These are phyloP conservation scores for Chaetomium globosum DNA, from an alignment of 2,329 filamentous ascomycete genomes.

Conservation along the genomic window DNA sequence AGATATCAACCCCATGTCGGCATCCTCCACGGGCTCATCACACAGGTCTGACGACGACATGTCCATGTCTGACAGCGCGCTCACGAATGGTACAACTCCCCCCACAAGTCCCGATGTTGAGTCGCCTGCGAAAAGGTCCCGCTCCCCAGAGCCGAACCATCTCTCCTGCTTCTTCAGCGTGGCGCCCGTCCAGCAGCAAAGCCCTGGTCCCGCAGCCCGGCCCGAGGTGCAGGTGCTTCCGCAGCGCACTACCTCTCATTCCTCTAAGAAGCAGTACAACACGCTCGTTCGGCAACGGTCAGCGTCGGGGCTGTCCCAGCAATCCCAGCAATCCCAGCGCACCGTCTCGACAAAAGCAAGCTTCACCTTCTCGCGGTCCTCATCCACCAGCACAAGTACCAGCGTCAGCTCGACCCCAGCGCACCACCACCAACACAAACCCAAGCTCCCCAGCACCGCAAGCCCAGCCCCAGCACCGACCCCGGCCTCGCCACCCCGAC, in stretches of 20 bases:
- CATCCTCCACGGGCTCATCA: conserved; percentile 53
- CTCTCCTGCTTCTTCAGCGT: conserved; percentile 67
- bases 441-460: conserved; percentile 37
- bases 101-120: conserved; percentile 69
- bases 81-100: conserved; percentile 60
- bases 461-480: conserved; percentile 14
- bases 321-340: conserved; percentile 56
- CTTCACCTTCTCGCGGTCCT: conserved; percentile 59
- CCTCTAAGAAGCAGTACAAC: conserved; percentile 82
- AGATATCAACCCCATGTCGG: conserved; percentile 63
- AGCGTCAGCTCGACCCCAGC: conserved; percentile 45
- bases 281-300: conserved; percentile 57
- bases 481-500: conserved; percentile 1
- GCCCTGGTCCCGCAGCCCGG: conserved; percentile 43
- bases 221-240: conserved; percentile 69
- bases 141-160: conserved; percentile 66
- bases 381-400: conserved; percentile 56
- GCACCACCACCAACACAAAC: conserved; percentile 34
- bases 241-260: conserved; percentile 79
- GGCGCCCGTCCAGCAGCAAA: conserved; percentile 49
- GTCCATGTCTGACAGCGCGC: conserved; percentile 66
- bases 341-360: conserved; percentile 60
- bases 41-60: conserved; percentile 66
- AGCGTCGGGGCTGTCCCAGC: conserved; percentile 57
- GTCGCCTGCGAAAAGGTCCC: conserved; percentile 46